Base-by-base conservation (phyloP, 805 yeast genomes). In the Candida khao-thaluensis region DNA sequence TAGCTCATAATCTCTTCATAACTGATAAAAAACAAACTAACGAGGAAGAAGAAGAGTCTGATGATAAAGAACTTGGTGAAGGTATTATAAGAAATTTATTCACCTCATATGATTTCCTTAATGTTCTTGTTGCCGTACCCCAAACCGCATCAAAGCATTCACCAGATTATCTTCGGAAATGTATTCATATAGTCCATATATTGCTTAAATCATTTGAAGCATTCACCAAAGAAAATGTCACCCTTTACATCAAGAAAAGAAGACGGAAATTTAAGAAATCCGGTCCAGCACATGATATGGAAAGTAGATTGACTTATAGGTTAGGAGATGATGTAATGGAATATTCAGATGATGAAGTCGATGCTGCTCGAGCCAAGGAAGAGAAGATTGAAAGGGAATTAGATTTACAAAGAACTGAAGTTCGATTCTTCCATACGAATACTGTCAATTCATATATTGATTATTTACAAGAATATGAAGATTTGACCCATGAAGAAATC, bases 1-100 rank as follows among this genome's bases (percentile, higher is more conserved):
- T 74, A 8, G 62, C 72, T 7, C 57, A 71, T 49, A 48, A 72
- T 29, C 69, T 81, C 59, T 66, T 71, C 11, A 38, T 40, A 6
- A 14, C 15, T 6, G 28, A 25, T 25, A 20, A 6, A 20, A 40
- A 48, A 9, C 40, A 42, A 25, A 37, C 38, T 17, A 82, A 77
- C 21, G 69, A 71, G 43, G 59, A 73, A 22, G 69, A 30, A 44
- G 64, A 40, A 48, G 32, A 47, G 10, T 7, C 7, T 22, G 7
- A 11, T 11, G 74, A 45, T 60, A 60, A 60, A 52, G 74, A 67
- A 38, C 47, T 65, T 48, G 63, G 89, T 0, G 77, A 74, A 21
- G 81, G 79, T 16, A 76, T 84, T 41, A 71, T 81, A 14, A 65
- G 86, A 31, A 74, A 81, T 30, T 63, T 91, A n/a, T 88, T 91